phyloP scores from a whole-genome alignment of 805 yeast genomes.

The Myxozyma nipponensis region DNA sequence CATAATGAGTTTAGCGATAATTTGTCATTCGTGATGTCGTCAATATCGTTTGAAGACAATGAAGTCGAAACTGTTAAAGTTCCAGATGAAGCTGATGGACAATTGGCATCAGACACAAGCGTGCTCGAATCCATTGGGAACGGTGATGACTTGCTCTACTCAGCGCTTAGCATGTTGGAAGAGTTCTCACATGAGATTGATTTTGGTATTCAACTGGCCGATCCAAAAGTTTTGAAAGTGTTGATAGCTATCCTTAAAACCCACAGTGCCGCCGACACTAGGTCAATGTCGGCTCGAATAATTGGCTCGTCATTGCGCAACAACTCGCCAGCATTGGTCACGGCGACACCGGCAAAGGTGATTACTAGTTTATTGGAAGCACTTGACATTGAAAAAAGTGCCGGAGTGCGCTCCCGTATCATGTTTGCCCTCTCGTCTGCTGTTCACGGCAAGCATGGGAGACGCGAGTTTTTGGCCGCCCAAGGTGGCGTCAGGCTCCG shows the following conservation, averaged over 20 bases:
- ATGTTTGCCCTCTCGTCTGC: slow-evolving; percentile 31
- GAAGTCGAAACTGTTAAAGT: not conserved
- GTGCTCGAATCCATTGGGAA: not conserved
- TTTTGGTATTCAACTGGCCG: slow-evolving; percentile 48
- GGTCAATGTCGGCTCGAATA: slow-evolving; percentile 56
- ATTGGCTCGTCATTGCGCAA: slow-evolving; percentile 69
- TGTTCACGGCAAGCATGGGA: slow-evolving; percentile 25
- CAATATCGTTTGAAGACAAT: not conserved
- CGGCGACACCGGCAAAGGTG: slow-evolving; percentile 17
- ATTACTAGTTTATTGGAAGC: slow-evolving; percentile 15
- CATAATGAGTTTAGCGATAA: slow-evolving; percentile 19
- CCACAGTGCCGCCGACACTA: slow-evolving; percentile 21
- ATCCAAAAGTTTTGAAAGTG: slow-evolving; percentile 32
- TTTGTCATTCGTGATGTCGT: slow-evolving; percentile 8
- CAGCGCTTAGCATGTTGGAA: slow-evolving; percentile 36
- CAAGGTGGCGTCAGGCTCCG: slow-evolving; percentile 24
- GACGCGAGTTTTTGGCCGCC: slow-evolving; percentile 19
- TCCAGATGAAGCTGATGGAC: not conserved
- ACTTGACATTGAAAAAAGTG: slow-evolving; percentile 22
- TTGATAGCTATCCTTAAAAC: slow-evolving; percentile 14
- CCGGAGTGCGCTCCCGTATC: slow-evolving; percentile 22
- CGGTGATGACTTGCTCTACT: slow-evolving; percentile 3
- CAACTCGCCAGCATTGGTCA: slow-evolving; percentile 56
- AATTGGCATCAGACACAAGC: too few species aligned
- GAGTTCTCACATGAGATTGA: slow-evolving; percentile 62